Conservation (phyloP, 257 asterid species). For the Solanum sparsipilum region DNA sequence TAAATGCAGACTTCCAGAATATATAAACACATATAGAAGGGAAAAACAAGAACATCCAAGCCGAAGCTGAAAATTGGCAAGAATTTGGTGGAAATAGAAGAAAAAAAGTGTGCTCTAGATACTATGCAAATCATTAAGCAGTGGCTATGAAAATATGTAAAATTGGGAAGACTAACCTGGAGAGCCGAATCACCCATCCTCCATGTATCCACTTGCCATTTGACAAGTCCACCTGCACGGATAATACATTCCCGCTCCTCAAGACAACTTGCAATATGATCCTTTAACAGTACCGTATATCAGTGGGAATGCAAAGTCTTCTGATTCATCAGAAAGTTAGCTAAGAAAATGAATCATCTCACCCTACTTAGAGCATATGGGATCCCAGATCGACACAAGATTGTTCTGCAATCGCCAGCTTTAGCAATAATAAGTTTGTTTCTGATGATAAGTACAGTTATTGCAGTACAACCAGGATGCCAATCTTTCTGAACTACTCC, state of each 20-base stretch:
- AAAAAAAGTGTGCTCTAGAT: neutral
- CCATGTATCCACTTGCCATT: conserved; percentile 91
- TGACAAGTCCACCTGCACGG: conserved; percentile 57
- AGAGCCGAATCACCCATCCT: conserved; percentile 87
- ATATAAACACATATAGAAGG: neutral
- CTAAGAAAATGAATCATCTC: conserved; percentile 14
- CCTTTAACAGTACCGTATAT: conserved; percentile 40
- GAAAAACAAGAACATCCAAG: neutral
- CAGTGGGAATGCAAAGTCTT: neutral
- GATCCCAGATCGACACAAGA: conserved; percentile 60
- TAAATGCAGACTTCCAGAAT: neutral
- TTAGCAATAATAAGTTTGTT: conserved; percentile 73
- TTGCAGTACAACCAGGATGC: conserved; percentile 95
- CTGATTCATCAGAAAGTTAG: neutral
- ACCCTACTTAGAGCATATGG: conserved; percentile 79
- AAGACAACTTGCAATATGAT: conserved; percentile 71
- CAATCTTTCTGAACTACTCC: conserved; percentile 51
- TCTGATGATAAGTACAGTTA: conserved; percentile 50
- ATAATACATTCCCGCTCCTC: conserved; percentile 78
- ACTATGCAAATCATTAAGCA: neutral
- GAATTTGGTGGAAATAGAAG: neutral
- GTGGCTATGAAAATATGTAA: neutral
- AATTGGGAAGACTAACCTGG: conserved; percentile 43
- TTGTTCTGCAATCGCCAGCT: conserved; percentile 88
- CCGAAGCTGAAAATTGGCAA: neutral